These are phyloP conservation scores for Lichtheimia corymbifera DNA, from an alignment of 371 early-diverging fungal genomes.

Conservation along the genomic window DNA sequence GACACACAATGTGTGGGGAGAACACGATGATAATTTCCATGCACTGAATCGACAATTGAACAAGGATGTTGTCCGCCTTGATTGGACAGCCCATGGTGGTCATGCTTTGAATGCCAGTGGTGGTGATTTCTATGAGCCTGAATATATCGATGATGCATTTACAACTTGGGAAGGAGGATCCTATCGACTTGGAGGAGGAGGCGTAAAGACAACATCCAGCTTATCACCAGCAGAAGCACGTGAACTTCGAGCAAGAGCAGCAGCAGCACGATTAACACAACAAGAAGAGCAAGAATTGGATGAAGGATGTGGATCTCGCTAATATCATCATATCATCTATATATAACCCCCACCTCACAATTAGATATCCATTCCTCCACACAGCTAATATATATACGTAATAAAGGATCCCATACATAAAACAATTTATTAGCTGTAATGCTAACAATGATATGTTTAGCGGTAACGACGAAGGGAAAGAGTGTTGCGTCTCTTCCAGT, in stretches of 20 bases:
- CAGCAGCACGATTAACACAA: slow-evolving; percentile 38
- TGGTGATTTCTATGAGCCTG: slow-evolving; percentile 41
- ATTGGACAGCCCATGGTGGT: slow-evolving; percentile 66
- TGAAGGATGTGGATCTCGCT: slow-evolving; percentile 42
- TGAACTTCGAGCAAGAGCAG: slow-evolving; percentile 38
- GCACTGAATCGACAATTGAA: slow-evolving; percentile 78
- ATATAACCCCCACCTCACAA: not conserved
- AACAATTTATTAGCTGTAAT: not conserved
- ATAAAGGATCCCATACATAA: too few relatives aligned
- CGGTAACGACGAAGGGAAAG: slow-evolving; percentile 83
- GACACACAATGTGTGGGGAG: slow-evolving; percentile 79
- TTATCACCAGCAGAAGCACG: slow-evolving; percentile 13
- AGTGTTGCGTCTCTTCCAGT: slow-evolving; percentile 79
- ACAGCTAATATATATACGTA: too few relatives aligned
- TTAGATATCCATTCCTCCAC: not conserved
- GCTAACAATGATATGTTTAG: slow-evolving; percentile 43
- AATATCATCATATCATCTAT: not conserved
- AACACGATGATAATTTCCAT: slow-evolving; percentile 85
- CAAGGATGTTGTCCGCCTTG: slow-evolving; percentile 65
- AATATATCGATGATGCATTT: slow-evolving; percentile 25
- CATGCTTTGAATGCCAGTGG: slow-evolving; percentile 25
- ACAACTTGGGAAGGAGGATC: slow-evolving; percentile 33
- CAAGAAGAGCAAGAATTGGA: slow-evolving; percentile 54
- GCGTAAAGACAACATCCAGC: not conserved
- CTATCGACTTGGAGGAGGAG: slow-evolving; percentile 35